Base-by-base conservation (phyloP, 169 alveolate species). In the Eimeria necatrix region DNA sequence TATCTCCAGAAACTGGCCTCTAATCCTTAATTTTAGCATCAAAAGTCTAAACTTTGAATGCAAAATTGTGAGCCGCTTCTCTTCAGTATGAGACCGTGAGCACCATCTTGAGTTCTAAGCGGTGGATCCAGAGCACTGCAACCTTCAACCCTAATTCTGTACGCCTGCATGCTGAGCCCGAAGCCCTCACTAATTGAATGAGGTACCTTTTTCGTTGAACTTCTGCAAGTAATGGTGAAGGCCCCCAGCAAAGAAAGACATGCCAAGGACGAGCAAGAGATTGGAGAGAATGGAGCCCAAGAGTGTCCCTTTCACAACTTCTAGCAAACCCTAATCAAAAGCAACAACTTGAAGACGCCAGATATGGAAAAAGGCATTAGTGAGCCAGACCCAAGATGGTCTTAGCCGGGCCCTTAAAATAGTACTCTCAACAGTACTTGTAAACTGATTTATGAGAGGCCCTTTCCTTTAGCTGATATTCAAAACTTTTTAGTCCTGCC, bases 171-270 rank as follows among this genome's bases (percentile, higher is more conserved):
- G 41, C 41, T 32, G 41, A 32, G 41, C 2, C 41, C 41, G 41
- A 32, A 32, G 41, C 41, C 41, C 41, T 32, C 41, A 32, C 41
- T 32, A 32, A 70, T n/a, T 24, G 46, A 9, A 3, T 6, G 20
- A 24, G 78, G 51, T 32, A 89, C 96, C 96, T 76, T 97, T 96
- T 84, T 96, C 98, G 94, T 97, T 97, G 85, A 97, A 97, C 73
- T 96, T 97, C 93, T 97, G 98, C 48, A 97, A 97, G 83, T 97
- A 98, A 81, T 96, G 97, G 48, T 95, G 96, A 76, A 97, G 84
- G n/a, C 99, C 99, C 4, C 99, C 99, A 1, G 98, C 98, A 92
- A 97, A 97, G 91, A 98, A 98, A 9, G 98, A 97, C 98, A 97
- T 97, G 76, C 98, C 98, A 90, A 97, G 96, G 12, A 98, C 98